Evolutionary conservation across 305 asterid genomes (phyloP).

Genomic region (Vinca major): DNA sequence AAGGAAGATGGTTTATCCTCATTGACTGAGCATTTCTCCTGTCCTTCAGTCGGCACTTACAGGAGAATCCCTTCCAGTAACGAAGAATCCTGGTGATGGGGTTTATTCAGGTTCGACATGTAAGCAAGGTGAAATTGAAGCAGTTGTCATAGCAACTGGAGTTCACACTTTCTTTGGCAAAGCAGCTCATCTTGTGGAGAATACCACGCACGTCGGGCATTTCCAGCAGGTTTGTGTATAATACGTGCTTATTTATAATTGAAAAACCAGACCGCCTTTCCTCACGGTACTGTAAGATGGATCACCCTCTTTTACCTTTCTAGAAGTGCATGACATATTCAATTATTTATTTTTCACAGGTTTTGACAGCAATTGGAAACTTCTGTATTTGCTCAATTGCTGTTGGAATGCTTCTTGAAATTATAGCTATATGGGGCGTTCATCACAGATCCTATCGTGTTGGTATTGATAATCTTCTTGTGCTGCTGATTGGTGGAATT

Average conservation of each 20-base stretch:
- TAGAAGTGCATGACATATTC: background rate
- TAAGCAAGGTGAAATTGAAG: conserved; percentile 25
- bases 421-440: conserved; percentile 18
- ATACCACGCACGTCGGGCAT: conserved; percentile 21
- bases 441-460: conserved; percentile 16
- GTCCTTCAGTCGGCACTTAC: conserved; percentile 19
- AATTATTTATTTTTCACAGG: conserved; percentile 9
- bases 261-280: background rate
- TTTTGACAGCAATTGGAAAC: conserved; percentile 21
- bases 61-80: conserved; percentile 24
- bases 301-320: conserved; percentile 2
- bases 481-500: conserved; percentile 27
- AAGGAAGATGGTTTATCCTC: background rate
- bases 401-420: conserved; percentile 20
- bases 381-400: conserved; percentile 23
- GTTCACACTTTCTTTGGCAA: conserved; percentile 25
- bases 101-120: conserved; percentile 25
- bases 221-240: conserved; percentile 19
- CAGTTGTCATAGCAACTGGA: conserved; percentile 25
- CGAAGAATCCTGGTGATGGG: conserved; percentile 22
- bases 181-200: conserved; percentile 20
- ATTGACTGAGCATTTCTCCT: background rate
- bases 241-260: background rate
- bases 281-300: background rate
- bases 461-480: conserved; percentile 24